A percentile compares a stretch with the other conserved stretches of the same genome.
These are phyloP conservation scores for Didymella pomorum DNA, from an alignment of 2,329 filamentous ascomycete genomes.

Conservation along the genomic window DNA sequence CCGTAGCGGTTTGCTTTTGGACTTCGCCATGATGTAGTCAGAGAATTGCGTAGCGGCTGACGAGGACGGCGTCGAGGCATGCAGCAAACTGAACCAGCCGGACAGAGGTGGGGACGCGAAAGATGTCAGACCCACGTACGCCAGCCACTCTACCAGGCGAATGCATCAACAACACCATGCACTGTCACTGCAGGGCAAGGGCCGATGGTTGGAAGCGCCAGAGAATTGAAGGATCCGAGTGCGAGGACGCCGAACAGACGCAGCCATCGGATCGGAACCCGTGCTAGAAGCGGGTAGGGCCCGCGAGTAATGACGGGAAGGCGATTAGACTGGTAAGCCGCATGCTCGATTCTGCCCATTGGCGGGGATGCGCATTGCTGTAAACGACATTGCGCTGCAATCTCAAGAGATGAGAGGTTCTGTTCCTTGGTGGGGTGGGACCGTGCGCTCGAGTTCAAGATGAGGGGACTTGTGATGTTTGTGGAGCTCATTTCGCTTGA, in stretches of 20 bases:
- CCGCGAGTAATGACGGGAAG: conserved; percentile 25
- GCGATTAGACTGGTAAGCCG: conserved; percentile 21
- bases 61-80: conserved; percentile 7
- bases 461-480: conserved; percentile 35
- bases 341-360: conserved; percentile 12
- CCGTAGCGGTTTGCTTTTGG: neutral
- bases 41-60: conserved; percentile 14
- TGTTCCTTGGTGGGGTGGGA: conserved; percentile 33
- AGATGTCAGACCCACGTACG: conserved; percentile 18
- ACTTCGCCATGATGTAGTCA: neutral
- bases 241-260: conserved; percentile 22
- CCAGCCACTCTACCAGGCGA: conserved; percentile 32
- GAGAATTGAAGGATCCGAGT: conserved; percentile 17
- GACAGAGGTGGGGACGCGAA: conserved; percentile 28
- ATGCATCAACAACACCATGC: conserved; percentile 30
- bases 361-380: conserved; percentile 7
- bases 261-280: conserved; percentile 27
- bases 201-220: conserved; percentile 27
- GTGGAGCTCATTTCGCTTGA: conserved; percentile 52
- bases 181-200: conserved; percentile 25
- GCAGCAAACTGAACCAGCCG: conserved; percentile 25
- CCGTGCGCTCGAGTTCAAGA: conserved; percentile 42
- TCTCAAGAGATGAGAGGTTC: conserved; percentile 45
- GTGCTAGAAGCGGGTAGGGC: conserved; percentile 26
- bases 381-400: conserved; percentile 42